phyloP scores from a whole-genome alignment of 305 asterid species.

The Euphrasia arctica region DNA sequence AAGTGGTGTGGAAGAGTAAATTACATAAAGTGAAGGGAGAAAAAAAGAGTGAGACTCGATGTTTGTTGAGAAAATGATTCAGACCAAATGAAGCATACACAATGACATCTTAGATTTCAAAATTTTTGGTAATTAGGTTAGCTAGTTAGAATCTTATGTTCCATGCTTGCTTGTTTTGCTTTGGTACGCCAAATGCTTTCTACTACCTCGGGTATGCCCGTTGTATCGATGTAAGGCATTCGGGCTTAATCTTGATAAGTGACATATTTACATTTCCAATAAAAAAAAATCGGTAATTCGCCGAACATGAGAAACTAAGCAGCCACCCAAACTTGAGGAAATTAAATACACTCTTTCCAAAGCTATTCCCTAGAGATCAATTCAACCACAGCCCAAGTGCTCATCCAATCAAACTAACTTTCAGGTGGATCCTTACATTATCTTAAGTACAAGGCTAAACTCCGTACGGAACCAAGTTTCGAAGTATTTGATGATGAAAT shows the following conservation, averaged over 20 bases:
- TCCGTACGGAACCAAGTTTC: slow-evolving; percentile 1
- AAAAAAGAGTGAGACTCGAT: background rate
- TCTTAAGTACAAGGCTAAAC: background rate
- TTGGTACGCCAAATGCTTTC: too few relatives aligned
- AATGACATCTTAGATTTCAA: background rate
- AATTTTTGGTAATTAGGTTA: background rate
- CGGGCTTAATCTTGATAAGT: too few relatives aligned
- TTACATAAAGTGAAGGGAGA: background rate
- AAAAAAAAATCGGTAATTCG: background rate
- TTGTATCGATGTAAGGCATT: too few relatives aligned
- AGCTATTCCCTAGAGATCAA: background rate
- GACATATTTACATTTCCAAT: too few relatives aligned
- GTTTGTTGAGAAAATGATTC: background rate
- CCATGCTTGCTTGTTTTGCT: too few relatives aligned
- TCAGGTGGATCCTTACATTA: background rate
- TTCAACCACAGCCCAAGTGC: background rate
- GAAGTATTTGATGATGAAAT: background rate
- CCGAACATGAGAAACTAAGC: slow-evolving; percentile 3
- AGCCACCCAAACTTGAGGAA: slow-evolving; percentile 1
- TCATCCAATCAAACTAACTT: slow-evolving; percentile 6
- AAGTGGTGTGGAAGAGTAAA: background rate
- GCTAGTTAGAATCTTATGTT: too few relatives aligned
- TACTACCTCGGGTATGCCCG: too few relatives aligned
- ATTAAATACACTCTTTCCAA: background rate
- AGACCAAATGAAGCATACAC: background rate